Evolutionary conservation across 1,139 yeast genomes (phyloP).

Genomic region (Debaryomyces singareniensis): DNA sequence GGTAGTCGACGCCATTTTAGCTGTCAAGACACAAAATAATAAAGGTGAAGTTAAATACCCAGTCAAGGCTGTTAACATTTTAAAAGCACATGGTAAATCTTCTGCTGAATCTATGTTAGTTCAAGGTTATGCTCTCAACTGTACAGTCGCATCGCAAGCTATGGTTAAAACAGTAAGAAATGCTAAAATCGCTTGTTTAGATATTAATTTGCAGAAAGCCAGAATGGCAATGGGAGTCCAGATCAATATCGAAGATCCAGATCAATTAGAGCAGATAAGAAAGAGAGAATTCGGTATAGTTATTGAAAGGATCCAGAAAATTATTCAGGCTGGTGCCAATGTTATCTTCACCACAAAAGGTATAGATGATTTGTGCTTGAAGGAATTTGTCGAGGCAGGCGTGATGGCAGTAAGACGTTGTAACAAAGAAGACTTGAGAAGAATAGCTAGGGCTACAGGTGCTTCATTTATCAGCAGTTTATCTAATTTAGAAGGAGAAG

Average conservation of each 20-base stretch:
- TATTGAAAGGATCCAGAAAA: conserved; percentile 80
- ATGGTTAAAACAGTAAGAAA: conserved; percentile 71
- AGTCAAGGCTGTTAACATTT: conserved; percentile 91
- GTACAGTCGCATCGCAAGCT: conserved; percentile 97
- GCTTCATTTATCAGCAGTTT: conserved; percentile 83
- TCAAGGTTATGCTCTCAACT: conserved; percentile 92
- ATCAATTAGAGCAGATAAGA: conserved; percentile 91
- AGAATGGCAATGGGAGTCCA: conserved; percentile 99
- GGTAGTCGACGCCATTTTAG: conserved; percentile 94
- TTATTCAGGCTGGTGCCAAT: conserved; percentile 90
- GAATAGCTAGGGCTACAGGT: conserved; percentile 98
- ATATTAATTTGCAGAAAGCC: conserved; percentile 91
- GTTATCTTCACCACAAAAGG: conserved; percentile 97
- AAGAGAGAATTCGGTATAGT: conserved; percentile 91
- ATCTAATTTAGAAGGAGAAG: conserved; percentile 96
- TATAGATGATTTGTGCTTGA: conserved; percentile 92
- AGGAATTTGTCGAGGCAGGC: conserved; percentile 91
- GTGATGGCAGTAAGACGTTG: conserved; percentile 98
- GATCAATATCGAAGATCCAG: conserved; percentile 95
- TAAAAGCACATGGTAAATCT: conserved; percentile 96
- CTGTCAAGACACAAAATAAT: conserved; percentile 84
- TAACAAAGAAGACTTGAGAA: conserved; percentile 90
- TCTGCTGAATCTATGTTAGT: conserved; percentile 80
- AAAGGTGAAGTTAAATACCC: conserved; percentile 93
- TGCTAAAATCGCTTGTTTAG: conserved; percentile 90